These are phyloP conservation scores for Neurospora sp. DNA, from an alignment of 495 filamentous ascomycete species.

Conservation along the genomic window DNA sequence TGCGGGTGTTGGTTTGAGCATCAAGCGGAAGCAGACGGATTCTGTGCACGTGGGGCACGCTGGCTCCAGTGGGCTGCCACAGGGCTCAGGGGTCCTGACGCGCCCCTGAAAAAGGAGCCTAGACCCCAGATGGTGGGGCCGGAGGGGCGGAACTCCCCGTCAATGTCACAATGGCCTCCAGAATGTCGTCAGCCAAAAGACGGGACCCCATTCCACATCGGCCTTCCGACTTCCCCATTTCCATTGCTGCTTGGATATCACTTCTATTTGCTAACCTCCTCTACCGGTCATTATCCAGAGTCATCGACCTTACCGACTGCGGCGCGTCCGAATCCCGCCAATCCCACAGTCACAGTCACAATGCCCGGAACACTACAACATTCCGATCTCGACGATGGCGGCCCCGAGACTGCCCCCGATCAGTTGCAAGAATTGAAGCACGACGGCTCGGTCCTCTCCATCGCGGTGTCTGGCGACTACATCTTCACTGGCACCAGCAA, in stretches of 20 bases:
- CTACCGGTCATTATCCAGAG: background rate
- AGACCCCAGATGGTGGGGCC: background rate
- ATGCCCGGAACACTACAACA: conserved; percentile 27
- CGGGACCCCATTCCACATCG: background rate
- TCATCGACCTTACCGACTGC: background rate
- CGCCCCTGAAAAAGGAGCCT: background rate
- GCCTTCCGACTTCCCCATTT: background rate
- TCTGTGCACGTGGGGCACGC: background rate
- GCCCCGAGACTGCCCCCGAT: conserved; percentile 37
- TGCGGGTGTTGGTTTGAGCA: background rate
- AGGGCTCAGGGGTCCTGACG: background rate
- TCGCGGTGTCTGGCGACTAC: conserved; percentile 50
- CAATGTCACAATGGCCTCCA: background rate
- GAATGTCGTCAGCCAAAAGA: background rate
- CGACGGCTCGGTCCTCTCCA: conserved; percentile 59
- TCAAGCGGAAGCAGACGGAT: background rate
- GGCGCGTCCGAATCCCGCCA: background rate
- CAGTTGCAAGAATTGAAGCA: conserved; percentile 61
- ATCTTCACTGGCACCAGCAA: conserved; percentile 88
- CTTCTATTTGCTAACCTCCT: background rate
- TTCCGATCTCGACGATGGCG: conserved; percentile 27
- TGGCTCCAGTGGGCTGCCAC: background rate
- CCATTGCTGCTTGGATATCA: background rate
- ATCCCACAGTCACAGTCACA: background rate
- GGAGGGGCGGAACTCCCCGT: background rate